Conservation (phyloP, 805 yeast species). For the Ogataea angusta region DNA sequence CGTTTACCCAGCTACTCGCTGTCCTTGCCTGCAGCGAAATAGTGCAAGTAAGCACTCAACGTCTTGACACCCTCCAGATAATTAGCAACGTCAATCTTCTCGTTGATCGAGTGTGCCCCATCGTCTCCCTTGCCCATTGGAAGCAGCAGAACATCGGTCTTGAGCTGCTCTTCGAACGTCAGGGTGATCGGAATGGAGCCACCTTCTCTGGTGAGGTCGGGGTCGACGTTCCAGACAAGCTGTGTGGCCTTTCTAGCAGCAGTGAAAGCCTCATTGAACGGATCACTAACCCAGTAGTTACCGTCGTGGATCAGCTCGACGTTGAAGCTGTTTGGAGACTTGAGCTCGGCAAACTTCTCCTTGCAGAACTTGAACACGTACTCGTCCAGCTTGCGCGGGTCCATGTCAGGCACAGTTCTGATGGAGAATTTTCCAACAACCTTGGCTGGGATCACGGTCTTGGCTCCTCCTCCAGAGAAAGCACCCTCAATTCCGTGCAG, state of each 20-base stretch:
- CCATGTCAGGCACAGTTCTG: conserved; percentile 95
- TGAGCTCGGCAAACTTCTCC: conserved; percentile 59
- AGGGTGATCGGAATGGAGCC: conserved; percentile 98
- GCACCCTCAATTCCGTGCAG: conserved; percentile 98
- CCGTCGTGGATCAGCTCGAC: conserved; percentile 91
- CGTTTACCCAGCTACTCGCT: conserved; percentile 11
- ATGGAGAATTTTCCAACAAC: conserved; percentile 94
- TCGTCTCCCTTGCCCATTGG: conserved; percentile 99
- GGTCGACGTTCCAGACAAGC: conserved; percentile 91
- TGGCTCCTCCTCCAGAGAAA: conserved; percentile 90
- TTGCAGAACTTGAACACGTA: conserved; percentile 70
- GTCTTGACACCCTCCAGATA: conserved; percentile 93
- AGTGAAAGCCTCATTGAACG: conserved; percentile 85
- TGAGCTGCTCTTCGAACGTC: conserved; percentile 84
- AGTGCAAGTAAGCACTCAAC: conserved; percentile 89
- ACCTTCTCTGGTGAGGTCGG: conserved; percentile 98
- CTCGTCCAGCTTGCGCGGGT: conserved; percentile 72
- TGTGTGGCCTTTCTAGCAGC: conserved; percentile 95
- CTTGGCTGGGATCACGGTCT: conserved; percentile 95
- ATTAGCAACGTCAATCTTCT: conserved; percentile 84
- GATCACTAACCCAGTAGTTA: conserved; percentile 93
- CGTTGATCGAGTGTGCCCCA: conserved; percentile 98
- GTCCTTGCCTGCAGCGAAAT: conserved; percentile 44
- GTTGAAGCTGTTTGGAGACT: conserved; percentile 71
- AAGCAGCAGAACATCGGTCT: conserved; percentile 79